Conservation (phyloP, 2,329 filamentous ascomycete genomes). For the Trichoderma guizhouense region DNA sequence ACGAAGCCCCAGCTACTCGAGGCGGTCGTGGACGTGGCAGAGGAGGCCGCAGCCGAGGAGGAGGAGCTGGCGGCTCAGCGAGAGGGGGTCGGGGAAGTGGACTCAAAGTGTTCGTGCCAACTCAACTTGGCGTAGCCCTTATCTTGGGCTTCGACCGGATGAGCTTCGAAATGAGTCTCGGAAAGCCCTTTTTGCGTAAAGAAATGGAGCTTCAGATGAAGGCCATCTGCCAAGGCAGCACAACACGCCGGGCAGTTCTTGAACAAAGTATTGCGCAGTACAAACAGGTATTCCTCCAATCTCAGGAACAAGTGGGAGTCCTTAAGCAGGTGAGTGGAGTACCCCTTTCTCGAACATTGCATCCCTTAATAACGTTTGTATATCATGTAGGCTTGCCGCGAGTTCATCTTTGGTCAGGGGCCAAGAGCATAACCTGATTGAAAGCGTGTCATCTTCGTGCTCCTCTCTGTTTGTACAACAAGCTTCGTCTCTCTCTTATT, state of each 20-base stretch:
- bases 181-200: conserved; percentile 93
- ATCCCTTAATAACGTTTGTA: not conserved
- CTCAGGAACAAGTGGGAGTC: conserved; percentile 68
- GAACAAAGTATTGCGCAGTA: conserved; percentile 84
- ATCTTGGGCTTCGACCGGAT: conserved; percentile 95
- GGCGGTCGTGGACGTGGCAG: conserved; percentile 50
- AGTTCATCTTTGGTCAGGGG: conserved; percentile 34
- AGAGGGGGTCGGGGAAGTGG: conserved; percentile 43
- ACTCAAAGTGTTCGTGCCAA: conserved; percentile 88
- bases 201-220: conserved; percentile 99
- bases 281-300: conserved; percentile 78
- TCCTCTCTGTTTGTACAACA: not conserved
- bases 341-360: not conserved
- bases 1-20: conserved; percentile 37
- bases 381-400: conserved; percentile 34
- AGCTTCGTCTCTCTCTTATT: not conserved
- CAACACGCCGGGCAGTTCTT: conserved; percentile 70
- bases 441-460: not conserved
- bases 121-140: conserved; percentile 82
- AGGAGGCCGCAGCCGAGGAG: conserved; percentile 37
- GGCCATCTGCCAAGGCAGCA: conserved; percentile 85
- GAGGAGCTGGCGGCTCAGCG: conserved; percentile 36
- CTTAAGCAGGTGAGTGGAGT: conserved; percentile 55
- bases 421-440: not conserved
- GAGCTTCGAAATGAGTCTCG: conserved; percentile 85